A percentile compares a stretch with the other conserved stretches of the same genome.
Conservation (phyloP, 2,329 filamentous ascomycete species). For the Emergomyces pasteurianus region DNA sequence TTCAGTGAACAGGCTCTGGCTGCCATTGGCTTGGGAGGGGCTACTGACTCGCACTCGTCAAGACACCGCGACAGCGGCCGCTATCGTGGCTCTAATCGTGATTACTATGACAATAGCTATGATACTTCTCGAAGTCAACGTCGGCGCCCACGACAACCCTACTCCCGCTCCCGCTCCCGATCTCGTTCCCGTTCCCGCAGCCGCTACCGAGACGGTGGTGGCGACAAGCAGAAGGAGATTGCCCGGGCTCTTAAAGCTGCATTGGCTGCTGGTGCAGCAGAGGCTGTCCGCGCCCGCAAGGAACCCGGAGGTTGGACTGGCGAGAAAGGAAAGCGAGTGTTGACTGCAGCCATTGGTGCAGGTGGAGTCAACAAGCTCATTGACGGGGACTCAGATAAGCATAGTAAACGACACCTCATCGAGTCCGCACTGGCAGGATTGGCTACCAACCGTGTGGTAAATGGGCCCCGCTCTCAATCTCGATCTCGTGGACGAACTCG, state of each 20-base stretch:
- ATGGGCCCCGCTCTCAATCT: slow-evolving; percentile 65
- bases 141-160: slow-evolving; percentile 25
- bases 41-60: slow-evolving; percentile 43
- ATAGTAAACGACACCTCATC: slow-evolving; percentile 66
- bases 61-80: slow-evolving; percentile 47
- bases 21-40: slow-evolving; percentile 50
- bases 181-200: slow-evolving; percentile 39
- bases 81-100: slow-evolving; percentile 14
- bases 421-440: slow-evolving; percentile 84
- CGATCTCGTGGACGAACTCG: slow-evolving; percentile 42
- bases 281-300: slow-evolving; percentile 83
- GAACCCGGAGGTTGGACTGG: slow-evolving; percentile 83
- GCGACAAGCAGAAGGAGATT: slow-evolving; percentile 49
- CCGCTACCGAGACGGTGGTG: slow-evolving; percentile 46
- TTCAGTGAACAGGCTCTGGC: slow-evolving; percentile 40
- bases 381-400: slow-evolving; percentile 56
- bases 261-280: slow-evolving; percentile 75
- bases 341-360: slow-evolving; percentile 75
- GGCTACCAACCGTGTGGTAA: slow-evolving; percentile 71
- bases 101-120: slow-evolving; percentile 23
- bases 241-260: slow-evolving; percentile 87
- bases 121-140: slow-evolving; percentile 33
- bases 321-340: slow-evolving; percentile 79
- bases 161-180: slow-evolving; percentile 30
- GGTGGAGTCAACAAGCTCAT: slow-evolving; percentile 72